These are phyloP conservation scores for Colletotrichum aenigma DNA, from an alignment of 2,329 filamentous ascomycete genomes.

Conservation along the genomic window DNA sequence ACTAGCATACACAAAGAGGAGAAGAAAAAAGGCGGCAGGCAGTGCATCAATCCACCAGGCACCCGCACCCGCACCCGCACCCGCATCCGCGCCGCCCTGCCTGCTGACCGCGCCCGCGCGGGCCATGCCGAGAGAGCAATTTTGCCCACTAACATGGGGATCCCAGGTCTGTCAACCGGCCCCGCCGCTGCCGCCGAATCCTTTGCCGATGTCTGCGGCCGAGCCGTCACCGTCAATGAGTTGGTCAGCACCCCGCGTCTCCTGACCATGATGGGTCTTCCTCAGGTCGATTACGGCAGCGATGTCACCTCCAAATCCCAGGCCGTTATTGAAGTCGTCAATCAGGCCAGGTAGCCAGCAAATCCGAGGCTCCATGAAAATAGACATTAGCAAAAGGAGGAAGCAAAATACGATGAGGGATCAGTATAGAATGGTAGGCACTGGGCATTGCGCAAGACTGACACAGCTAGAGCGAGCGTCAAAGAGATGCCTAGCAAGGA, in stretches of 20 bases:
- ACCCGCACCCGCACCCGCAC: background rate
- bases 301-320: slow-evolving; percentile 28
- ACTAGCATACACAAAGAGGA: background rate
- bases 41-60: background rate
- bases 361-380: background rate
- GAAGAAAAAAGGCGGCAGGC: background rate
- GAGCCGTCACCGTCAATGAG: slow-evolving; percentile 33
- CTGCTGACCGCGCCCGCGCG: background rate
- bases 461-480: background rate
- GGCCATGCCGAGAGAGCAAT: background rate
- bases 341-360: slow-evolving; percentile 5
- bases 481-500: background rate
- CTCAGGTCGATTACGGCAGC: slow-evolving; percentile 31
- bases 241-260: slow-evolving; percentile 32
- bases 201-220: slow-evolving; percentile 33
- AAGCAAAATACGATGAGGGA: background rate
- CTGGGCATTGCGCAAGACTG: background rate
- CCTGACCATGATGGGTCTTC: slow-evolving; percentile 36
- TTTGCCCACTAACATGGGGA: slow-evolving; percentile 2
- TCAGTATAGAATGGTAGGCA: background rate
- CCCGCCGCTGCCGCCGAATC: slow-evolving; percentile 26
- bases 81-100: background rate
- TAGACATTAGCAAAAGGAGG: background rate
- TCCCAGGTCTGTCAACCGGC: slow-evolving; percentile 4
- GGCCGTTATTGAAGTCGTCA: slow-evolving; percentile 25